These are phyloP conservation scores for Globisporangium orthogonon DNA, from an alignment of 352 stramenopile genomes.

Conservation along the genomic window DNA sequence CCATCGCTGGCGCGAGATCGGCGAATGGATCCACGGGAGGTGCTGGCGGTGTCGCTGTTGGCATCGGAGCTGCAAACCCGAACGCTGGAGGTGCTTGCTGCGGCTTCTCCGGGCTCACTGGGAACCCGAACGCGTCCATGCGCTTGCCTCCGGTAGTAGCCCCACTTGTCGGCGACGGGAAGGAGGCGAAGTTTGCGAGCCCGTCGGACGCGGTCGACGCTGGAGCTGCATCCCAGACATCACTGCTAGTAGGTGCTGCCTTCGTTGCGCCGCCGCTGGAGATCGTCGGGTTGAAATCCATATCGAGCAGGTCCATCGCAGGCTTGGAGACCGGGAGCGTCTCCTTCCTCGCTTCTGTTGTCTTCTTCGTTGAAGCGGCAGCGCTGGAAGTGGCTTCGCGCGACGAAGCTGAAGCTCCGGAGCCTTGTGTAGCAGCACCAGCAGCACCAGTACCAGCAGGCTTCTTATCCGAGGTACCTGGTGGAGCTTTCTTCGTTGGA, in stretches of 20 bases:
- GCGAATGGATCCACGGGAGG: conserved; percentile 44
- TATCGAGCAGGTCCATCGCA: conserved; percentile 45
- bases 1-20: conserved; percentile 19
- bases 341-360: conserved; percentile 53
- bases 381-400: not conserved
- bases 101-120: conserved; percentile 40
- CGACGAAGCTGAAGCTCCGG: not conserved
- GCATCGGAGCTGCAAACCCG: conserved; percentile 25
- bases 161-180: conserved; percentile 26
- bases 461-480: not conserved
- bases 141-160: conserved; percentile 14
- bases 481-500: not conserved
- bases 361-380: conserved; percentile 24
- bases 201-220: conserved; percentile 16
- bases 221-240: conserved; percentile 10
- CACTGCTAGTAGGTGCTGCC: conserved; percentile 8
- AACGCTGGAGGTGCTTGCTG: conserved; percentile 18
- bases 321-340: conserved; percentile 21
- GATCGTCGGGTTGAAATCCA: conserved; percentile 62
- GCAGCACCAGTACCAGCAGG: not conserved
- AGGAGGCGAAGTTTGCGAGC: conserved; percentile 67
- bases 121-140: conserved; percentile 50
- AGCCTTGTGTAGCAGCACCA: too few species aligned
- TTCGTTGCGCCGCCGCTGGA: conserved; percentile 19
- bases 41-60: conserved; percentile 7